Conservation (phyloP, 2,329 filamentous ascomycete genomes). For the Fusarium continuum region DNA sequence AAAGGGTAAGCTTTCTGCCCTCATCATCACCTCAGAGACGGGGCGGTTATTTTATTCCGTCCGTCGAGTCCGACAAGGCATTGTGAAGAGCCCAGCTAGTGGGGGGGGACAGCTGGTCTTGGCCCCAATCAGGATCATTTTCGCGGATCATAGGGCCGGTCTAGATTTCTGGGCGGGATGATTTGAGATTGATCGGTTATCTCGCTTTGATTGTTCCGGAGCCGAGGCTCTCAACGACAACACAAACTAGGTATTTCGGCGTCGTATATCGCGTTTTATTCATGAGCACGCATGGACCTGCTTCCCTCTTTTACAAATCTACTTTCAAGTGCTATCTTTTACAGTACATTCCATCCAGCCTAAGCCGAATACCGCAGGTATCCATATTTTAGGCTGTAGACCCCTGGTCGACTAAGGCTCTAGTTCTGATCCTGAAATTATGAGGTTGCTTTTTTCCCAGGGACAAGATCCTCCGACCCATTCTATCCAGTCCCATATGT, state of each 20-base stretch:
- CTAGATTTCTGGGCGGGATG: constrained; percentile 25
- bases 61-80: constrained; percentile 26
- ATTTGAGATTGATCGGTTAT: constrained; percentile 3
- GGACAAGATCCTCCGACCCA: constrained; percentile 24
- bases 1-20: constrained; percentile 12
- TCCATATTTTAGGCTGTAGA: constrained; percentile 30
- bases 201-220: constrained; percentile 10
- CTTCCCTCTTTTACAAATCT: background rate
- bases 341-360: background rate
- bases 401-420: constrained; percentile 4
- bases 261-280: background rate
- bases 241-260: background rate
- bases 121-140: constrained; percentile 8
- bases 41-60: constrained; percentile 22
- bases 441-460: constrained; percentile 3
- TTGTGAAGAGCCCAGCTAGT: constrained; percentile 15
- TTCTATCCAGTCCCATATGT: constrained; percentile 1
- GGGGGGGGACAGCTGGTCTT: background rate
- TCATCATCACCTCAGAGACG: constrained; percentile 8
- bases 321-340: background rate
- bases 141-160: constrained; percentile 13
- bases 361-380: background rate
- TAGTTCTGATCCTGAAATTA: constrained; percentile 24
- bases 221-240: background rate
- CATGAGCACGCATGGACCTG: background rate